These are phyloP conservation scores for Papiliotrema laurentii DNA, from an alignment of 1,284 basidiomycete genomes.

Conservation along the genomic window DNA sequence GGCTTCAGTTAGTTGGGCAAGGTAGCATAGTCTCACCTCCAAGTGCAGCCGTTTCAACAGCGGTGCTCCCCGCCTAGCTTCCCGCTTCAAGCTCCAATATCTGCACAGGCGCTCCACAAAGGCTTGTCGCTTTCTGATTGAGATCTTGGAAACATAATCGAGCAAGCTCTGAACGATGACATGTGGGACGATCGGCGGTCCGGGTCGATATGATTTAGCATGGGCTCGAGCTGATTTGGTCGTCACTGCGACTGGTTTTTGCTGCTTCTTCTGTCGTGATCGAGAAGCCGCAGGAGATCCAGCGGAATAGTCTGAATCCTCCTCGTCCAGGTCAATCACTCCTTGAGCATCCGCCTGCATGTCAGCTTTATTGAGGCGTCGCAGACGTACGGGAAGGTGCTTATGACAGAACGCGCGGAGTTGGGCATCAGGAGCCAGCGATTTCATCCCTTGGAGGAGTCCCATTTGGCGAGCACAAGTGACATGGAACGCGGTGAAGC, in stretches of 20 bases:
- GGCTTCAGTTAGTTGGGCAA: too few relatives aligned
- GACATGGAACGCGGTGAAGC: constrained; percentile 91
- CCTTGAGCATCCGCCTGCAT: constrained; percentile 14
- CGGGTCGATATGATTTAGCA: constrained; percentile 53
- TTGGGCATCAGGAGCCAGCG: constrained; percentile 50
- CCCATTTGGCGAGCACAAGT: constrained; percentile 88
- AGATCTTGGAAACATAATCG: constrained; percentile 69
- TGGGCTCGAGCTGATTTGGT: constrained; percentile 54
- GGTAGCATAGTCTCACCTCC: constrained; percentile 62
- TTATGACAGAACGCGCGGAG: constrained; percentile 80
- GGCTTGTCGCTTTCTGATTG: constrained; percentile 68
- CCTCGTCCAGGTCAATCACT: constrained; percentile 14
- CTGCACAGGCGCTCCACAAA: constrained; percentile 75
- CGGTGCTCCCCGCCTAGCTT: constrained; percentile 87
- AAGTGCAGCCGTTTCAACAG: constrained; percentile 89
- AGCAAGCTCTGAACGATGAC: constrained; percentile 63
- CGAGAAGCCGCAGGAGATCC: too few relatives aligned
- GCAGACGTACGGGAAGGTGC: constrained; percentile 71
- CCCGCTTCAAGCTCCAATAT: constrained; percentile 97
- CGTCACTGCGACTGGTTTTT: constrained; percentile 37
- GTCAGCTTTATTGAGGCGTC: constrained; percentile 6
- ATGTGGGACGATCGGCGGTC: constrained; percentile 54
- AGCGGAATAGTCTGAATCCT: constrained; percentile 13
- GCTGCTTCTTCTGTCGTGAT: too few relatives aligned
- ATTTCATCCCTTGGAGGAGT: constrained; percentile 81